Evolutionary conservation across 768 basidiomycete species (phyloP).

Genomic region (Lentinula guzmanii): DNA sequence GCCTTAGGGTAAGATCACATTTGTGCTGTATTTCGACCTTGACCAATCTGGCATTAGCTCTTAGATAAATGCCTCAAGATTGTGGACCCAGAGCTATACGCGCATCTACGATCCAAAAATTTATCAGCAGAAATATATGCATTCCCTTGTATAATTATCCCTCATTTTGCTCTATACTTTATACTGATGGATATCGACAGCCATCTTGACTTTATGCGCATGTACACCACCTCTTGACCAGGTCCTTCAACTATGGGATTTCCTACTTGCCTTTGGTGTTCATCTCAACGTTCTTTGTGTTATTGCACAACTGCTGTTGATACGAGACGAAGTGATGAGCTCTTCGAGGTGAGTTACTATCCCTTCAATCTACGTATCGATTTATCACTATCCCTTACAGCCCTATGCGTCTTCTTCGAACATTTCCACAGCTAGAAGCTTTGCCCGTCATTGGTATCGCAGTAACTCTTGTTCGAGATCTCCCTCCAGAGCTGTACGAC

Average conservation of each 20-base stretch:
- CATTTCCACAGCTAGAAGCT: conserved; percentile 89
- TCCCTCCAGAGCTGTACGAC: conserved; percentile 82
- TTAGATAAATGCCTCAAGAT: conserved; percentile 89
- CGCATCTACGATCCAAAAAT: conserved; percentile 81
- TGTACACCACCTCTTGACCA: conserved; percentile 96
- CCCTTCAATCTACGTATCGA: background rate
- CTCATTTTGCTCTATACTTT: background rate
- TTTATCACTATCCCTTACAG: conserved; percentile 30
- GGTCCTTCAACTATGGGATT: conserved; percentile 95
- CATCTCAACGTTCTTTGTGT: conserved; percentile 96
- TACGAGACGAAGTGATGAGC: conserved; percentile 85
- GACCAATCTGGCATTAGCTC: conserved; percentile 44
- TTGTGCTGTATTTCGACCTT: background rate
- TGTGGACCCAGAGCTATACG: conserved; percentile 83
- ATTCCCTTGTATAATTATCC: conserved; percentile 67
- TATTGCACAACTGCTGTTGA: conserved; percentile 89
- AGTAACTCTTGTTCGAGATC: conserved; percentile 88
- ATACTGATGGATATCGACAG: conserved; percentile 30
- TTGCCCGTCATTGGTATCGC: conserved; percentile 86
- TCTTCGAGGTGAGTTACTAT: conserved; percentile 65
- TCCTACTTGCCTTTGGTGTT: conserved; percentile 92
- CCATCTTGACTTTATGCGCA: conserved; percentile 91
- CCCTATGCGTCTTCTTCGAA: conserved; percentile 91
- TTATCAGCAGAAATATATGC: conserved; percentile 95
- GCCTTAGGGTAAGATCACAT: conserved; percentile 67